Conservation (phyloP, 2,329 filamentous ascomycete genomes). For the Venturia effusa region DNA sequence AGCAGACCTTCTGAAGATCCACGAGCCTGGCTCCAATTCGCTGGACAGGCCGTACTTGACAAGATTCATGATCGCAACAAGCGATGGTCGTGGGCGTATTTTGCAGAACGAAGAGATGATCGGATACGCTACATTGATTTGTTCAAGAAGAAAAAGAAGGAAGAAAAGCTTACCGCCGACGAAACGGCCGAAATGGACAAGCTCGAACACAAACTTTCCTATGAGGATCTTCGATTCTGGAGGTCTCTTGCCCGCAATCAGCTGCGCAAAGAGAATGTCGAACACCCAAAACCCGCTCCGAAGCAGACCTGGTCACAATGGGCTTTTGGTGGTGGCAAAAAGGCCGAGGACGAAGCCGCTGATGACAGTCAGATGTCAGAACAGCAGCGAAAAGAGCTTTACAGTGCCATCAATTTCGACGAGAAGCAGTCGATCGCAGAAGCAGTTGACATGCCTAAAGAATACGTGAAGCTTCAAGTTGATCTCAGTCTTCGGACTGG, state of each 20-base stretch:
- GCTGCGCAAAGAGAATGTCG: slow-evolving; percentile 86
- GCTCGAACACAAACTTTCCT: slow-evolving; percentile 78
- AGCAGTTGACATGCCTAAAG: slow-evolving; percentile 77
- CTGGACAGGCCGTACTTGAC: slow-evolving; percentile 73
- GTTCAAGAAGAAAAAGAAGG: slow-evolving; percentile 84
- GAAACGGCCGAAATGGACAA: slow-evolving; percentile 63
- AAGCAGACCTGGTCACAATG: slow-evolving; percentile 85
- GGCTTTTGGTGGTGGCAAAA: slow-evolving; percentile 66
- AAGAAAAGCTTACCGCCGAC: slow-evolving; percentile 52
- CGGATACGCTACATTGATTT: slow-evolving; percentile 80
- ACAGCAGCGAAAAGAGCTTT: slow-evolving; percentile 90
- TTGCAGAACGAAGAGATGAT: slow-evolving; percentile 84
- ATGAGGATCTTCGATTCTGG: slow-evolving; percentile 97
- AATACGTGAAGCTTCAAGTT: slow-evolving; percentile 85
- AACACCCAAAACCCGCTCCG: slow-evolving; percentile 63
- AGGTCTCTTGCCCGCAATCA: slow-evolving; percentile 87
- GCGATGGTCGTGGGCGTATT: slow-evolving; percentile 92
- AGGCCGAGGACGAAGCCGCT: slow-evolving; percentile 54
- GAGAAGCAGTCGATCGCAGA: slow-evolving; percentile 87
- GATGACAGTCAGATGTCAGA: slow-evolving; percentile 86
- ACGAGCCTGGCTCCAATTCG: slow-evolving; percentile 84
- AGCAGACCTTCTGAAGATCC: slow-evolving; percentile 80
- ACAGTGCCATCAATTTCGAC: slow-evolving; percentile 96
- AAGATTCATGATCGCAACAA: slow-evolving; percentile 94
- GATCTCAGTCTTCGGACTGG: slow-evolving; percentile 90